A percentile compares a stretch with the other conserved stretches of the same genome.
Evolutionary conservation across 2,329 filamentous ascomycete genomes (phyloP).

Genomic region (Ceratocystis cubensis): DNA sequence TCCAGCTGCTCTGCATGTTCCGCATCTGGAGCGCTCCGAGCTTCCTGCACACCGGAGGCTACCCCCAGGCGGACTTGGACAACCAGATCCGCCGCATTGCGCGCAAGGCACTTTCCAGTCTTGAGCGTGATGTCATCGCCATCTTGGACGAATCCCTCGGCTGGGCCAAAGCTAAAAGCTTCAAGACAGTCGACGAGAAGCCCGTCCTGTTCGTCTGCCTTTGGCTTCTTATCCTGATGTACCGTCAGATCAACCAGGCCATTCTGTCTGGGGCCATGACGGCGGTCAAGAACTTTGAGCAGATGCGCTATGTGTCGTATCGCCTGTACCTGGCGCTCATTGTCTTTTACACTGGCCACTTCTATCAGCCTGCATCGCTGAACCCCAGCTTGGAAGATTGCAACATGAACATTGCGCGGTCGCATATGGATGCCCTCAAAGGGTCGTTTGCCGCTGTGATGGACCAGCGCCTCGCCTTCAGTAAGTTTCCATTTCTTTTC

Average conservation of each 20-base stretch:
- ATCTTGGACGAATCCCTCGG: slow-evolving; percentile 31
- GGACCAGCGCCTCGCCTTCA: slow-evolving; percentile 2
- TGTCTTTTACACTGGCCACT: slow-evolving; percentile 24
- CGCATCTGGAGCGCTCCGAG: slow-evolving; percentile 35
- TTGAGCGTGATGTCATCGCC: slow-evolving; percentile 32
- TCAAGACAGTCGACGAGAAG: slow-evolving; percentile 31
- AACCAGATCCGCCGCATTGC: slow-evolving; percentile 32
- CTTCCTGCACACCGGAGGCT: slow-evolving; percentile 31
- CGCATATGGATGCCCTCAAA: slow-evolving; percentile 8
- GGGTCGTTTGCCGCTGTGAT: slow-evolving; percentile 7
- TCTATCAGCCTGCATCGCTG: slow-evolving; percentile 22
- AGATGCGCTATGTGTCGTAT: slow-evolving; percentile 9
- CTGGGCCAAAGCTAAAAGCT: slow-evolving; percentile 27
- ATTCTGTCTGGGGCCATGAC: slow-evolving; percentile 22
- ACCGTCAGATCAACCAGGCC: slow-evolving; percentile 30
- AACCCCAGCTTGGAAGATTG: slow-evolving; percentile 19
- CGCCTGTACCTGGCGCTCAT: slow-evolving; percentile 23
- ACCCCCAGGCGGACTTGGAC: slow-evolving; percentile 25
- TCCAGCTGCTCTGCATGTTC: slow-evolving; percentile 39
- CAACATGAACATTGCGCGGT: slow-evolving; percentile 1
- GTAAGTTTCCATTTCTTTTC: slow-evolving; percentile 5
- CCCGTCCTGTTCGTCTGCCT: slow-evolving; percentile 37
- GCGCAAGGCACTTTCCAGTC: slow-evolving; percentile 29
- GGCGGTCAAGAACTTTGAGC: slow-evolving; percentile 24
- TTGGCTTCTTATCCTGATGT: slow-evolving; percentile 40